Conservation (phyloP, 805 yeast species). For the Ogataea chonburiensis region DNA sequence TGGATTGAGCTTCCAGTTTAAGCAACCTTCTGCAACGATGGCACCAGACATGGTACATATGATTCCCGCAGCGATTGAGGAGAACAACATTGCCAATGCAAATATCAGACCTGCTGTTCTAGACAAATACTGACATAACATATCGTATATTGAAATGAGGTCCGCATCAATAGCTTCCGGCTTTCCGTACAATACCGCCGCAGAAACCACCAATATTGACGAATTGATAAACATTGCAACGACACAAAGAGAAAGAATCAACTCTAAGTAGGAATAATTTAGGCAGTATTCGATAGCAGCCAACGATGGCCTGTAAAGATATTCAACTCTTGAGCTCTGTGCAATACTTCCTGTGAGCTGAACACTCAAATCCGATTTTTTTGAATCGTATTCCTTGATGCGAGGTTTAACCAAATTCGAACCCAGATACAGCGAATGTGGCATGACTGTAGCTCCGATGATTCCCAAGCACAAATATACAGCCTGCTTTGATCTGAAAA, state of each 20-base stretch:
- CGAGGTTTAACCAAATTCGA: conserved; percentile 87
- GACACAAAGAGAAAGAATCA: conserved; percentile 66
- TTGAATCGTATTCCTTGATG: conserved; percentile 67
- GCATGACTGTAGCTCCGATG: conserved; percentile 94
- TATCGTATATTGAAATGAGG: conserved; percentile 68
- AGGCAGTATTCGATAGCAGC: conserved; percentile 72
- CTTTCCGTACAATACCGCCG: conserved; percentile 69
- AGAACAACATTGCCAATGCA: conserved; percentile 77
- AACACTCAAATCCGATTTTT: too few species aligned
- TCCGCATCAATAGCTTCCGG: conserved; percentile 79
- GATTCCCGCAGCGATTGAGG: conserved; percentile 90
- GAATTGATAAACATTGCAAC: conserved; percentile 86
- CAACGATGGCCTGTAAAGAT: conserved; percentile 64
- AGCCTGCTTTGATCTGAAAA: conserved; percentile 60
- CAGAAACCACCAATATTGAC: conserved; percentile 79
- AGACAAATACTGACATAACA: conserved; percentile 61
- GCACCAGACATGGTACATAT: conserved; percentile 94
- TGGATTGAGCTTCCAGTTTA: conserved; percentile 77
- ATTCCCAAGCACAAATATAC: conserved; percentile 78
- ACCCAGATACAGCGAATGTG: conserved; percentile 82
- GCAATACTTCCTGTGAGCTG: too few species aligned
- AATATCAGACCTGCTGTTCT: conserved; percentile 80
- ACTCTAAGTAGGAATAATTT: conserved; percentile 69
- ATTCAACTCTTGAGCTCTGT: conserved; percentile 34
- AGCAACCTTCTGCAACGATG: conserved; percentile 87